Evolutionary conservation across 2,329 filamentous ascomycete genomes (phyloP).

Genomic region (Colletotrichum kahawae): DNA sequence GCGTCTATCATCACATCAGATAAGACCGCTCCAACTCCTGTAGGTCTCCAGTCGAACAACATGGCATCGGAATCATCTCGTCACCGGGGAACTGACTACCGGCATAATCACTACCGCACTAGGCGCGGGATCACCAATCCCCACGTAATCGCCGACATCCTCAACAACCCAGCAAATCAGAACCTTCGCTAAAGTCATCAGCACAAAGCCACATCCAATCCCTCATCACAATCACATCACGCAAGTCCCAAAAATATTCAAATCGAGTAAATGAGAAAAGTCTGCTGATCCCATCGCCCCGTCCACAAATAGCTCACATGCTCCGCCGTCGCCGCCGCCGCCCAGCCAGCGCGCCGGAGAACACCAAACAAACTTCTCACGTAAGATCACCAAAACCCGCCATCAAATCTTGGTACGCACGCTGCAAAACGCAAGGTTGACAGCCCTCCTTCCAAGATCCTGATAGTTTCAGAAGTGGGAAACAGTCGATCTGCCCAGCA

Average conservation of each 20-base stretch:
- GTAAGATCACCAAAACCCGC: not conserved
- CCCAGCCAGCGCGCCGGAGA: not conserved
- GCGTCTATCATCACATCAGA: not conserved
- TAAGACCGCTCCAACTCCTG: accelerated
- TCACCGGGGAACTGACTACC: not conserved
- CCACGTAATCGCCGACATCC: not conserved
- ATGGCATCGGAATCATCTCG: not conserved
- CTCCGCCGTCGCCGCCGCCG: not conserved
- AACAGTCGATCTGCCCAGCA: not conserved
- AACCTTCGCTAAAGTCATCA: not conserved
- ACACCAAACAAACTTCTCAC: conserved; percentile 1
- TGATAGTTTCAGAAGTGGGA: not conserved
- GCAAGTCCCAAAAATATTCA: not conserved
- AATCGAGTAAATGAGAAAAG: not conserved
- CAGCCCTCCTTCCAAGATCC: not conserved
- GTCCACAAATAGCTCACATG: not conserved
- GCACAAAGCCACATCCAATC: not conserved
- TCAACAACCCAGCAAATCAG: not conserved
- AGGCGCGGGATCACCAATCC: not conserved
- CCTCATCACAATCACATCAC: not conserved
- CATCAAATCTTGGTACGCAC: not conserved
- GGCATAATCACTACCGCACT: not conserved
- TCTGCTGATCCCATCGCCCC: not conserved
- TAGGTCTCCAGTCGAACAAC: not conserved
- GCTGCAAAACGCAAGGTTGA: not conserved